Conservation (phyloP, 768 basidiomycete species). For the Mycena metata region DNA sequence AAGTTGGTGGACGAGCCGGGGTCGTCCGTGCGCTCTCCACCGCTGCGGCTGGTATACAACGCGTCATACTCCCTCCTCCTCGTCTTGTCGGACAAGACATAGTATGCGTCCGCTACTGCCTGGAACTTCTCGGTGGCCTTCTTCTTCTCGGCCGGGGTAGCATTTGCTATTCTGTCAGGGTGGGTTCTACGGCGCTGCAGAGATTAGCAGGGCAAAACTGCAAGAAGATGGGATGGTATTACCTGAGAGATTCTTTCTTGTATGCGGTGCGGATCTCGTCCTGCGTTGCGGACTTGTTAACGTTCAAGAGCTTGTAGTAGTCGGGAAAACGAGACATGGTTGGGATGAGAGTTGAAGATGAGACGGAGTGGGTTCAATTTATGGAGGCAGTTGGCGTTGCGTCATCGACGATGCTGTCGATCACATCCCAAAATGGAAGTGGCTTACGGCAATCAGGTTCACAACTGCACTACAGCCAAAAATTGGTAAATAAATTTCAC, state of each 20-base stretch:
- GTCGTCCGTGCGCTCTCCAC: slow-evolving; percentile 67
- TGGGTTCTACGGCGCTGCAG: slow-evolving; percentile 73
- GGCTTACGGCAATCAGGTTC: too few relatives aligned
- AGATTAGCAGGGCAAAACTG: slow-evolving; percentile 33
- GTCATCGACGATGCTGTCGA: too few relatives aligned
- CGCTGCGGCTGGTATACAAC: slow-evolving; percentile 68
- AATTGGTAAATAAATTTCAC: too few relatives aligned
- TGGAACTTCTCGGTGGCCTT: slow-evolving; percentile 89
- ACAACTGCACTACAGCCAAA: too few relatives aligned
- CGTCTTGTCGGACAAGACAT: slow-evolving; percentile 86
- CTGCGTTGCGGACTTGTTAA: slow-evolving; percentile 68
- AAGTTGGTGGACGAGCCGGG: slow-evolving; percentile 80
- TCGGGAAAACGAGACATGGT: slow-evolving; percentile 83
- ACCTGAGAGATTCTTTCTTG: slow-evolving; percentile 85
- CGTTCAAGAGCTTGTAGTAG: slow-evolving; percentile 77
- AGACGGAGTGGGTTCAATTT: too few relatives aligned
- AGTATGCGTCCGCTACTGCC: slow-evolving; percentile 95
- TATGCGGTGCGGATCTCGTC: slow-evolving; percentile 85
- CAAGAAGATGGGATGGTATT: slow-evolving; percentile 26
- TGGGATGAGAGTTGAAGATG: too few relatives aligned
- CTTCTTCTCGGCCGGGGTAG: slow-evolving; percentile 77
- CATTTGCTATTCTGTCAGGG: slow-evolving; percentile 85
- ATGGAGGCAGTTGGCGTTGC: too few relatives aligned
- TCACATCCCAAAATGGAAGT: too few relatives aligned
- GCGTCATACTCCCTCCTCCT: slow-evolving; percentile 81